Conservation (phyloP, 768 basidiomycete species). For the Exsudoporus frostii region DNA sequence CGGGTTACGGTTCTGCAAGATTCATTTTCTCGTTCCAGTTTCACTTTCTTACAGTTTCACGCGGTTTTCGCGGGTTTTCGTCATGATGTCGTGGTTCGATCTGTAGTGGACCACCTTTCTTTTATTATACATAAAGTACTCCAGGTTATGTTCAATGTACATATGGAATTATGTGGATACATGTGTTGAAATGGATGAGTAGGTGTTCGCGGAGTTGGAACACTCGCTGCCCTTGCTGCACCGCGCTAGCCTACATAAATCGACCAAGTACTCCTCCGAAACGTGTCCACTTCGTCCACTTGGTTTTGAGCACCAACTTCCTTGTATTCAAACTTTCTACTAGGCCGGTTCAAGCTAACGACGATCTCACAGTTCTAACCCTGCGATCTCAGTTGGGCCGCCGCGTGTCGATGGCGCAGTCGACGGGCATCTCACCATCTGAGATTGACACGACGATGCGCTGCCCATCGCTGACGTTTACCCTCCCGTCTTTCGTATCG, state of each 20-base stretch:
- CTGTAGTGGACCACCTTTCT: background rate
- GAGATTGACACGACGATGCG: background rate
- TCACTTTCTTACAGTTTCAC: background rate
- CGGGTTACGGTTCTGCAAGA: slow-evolving; percentile 2
- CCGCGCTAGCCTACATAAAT: background rate
- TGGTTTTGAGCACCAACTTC: background rate
- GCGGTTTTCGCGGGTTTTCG: background rate
- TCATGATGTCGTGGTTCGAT: background rate
- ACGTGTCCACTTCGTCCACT: background rate
- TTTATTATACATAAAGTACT: background rate
- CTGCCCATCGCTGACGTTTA: slow-evolving; percentile 20
- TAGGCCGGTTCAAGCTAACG: background rate
- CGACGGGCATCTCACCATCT: background rate
- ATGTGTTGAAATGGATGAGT: background rate
- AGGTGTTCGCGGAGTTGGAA: slow-evolving; percentile 16
- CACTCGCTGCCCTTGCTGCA: background rate
- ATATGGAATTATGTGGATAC: background rate
- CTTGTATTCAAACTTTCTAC: background rate
- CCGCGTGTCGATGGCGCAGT: slow-evolving; percentile 7
- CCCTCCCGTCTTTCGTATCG: slow-evolving; percentile 1
- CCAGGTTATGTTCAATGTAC: background rate
- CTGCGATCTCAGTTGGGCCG: background rate
- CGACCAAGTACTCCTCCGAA: background rate
- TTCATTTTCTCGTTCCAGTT: background rate
- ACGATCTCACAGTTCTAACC: background rate